A percentile compares a stretch with the other conserved stretches of the same genome.
Evolutionary conservation across 202 grass and related monocot species (phyloP).

Genomic region (Zizania palustris): DNA sequence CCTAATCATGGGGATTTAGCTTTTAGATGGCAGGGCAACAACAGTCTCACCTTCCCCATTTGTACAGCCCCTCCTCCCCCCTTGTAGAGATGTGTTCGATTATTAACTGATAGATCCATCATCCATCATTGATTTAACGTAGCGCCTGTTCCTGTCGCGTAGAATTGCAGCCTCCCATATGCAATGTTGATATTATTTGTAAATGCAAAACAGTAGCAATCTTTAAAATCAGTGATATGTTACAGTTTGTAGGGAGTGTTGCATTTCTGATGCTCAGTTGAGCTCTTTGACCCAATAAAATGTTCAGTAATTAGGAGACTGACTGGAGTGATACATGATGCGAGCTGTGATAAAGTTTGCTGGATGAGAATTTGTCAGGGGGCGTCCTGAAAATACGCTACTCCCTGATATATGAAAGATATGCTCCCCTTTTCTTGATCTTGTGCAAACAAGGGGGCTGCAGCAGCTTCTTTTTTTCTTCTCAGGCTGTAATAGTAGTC

Average conservation of each 20-base stretch:
- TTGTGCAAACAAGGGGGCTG: neutral
- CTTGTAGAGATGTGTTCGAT: conserved; percentile 64
- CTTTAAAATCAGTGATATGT: conserved; percentile 32
- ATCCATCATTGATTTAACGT: conserved; percentile 52
- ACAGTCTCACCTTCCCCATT: conserved; percentile 49
- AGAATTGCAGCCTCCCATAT: conserved; percentile 25
- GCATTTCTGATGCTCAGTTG: neutral
- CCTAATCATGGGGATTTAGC: conserved; percentile 49
- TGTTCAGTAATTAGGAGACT: neutral
- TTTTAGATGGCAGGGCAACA: conserved; percentile 62
- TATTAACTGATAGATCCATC: conserved; percentile 53
- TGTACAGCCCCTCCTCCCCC: conserved; percentile 54
- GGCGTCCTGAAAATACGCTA: too few relatives aligned
- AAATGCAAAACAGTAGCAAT: conserved; percentile 49
- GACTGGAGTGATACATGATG: too few relatives aligned
- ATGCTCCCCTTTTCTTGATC: neutral
- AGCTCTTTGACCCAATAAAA: conserved; percentile 18
- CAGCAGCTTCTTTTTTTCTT: neutral
- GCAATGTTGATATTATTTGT: conserved; percentile 39
- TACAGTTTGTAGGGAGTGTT: conserved; percentile 33
- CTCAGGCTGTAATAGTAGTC: neutral
- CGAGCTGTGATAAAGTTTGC: neutral
- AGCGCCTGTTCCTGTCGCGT: conserved; percentile 38
- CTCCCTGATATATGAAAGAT: neutral
- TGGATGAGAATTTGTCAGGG: neutral